Evolutionary conservation across 306 rosid species (phyloP), one percentile per base, ranked within the genome.

Genomic region (Lathyrus oleraceus): DNA sequence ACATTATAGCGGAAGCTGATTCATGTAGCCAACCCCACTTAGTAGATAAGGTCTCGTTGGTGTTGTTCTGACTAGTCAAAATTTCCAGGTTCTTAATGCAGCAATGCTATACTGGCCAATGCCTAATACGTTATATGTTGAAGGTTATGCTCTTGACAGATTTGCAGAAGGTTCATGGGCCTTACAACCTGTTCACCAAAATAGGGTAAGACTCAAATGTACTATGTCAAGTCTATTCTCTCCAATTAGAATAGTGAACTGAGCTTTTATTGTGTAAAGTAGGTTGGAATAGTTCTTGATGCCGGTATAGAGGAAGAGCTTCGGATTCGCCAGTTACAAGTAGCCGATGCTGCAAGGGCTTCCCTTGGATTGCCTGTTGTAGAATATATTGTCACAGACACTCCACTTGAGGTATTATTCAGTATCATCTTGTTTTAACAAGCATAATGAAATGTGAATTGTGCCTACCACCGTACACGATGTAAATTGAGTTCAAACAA

Each of bases 51-150:
- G 25, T 23, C 2, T 23, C 2, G 2, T 23, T 23, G 25, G 1
- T 23, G 2, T 23, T 23, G 1, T 23, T 2, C 25, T 67, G 63
- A 63, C 51, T 42, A 17, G 45, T 40, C 61, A 27, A 71, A 58
- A 54, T 60, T 68, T 74, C 44, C 82, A 92, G 98, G 96, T 92
- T 74, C 91, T 92, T 76, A 92, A 92, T 72, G 96, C 96, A 32
- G 98, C 98, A 65, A 86, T 92, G 96, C 85, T 92, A 8, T 86
- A 90, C 74, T 92, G 96, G 98, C 96, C 96, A 0, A 77, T 92
- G 88, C 84, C 90, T 4, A 90, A 92, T 79, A 76, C 85, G 9
- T 69, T 92, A 51, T 90, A 90, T 61, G 96, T 90, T 36, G 96
- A 90, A 90, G 98, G 98, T n/a, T 85, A 81, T 79, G 96, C 96